Evolutionary conservation across 169 alveolate genomes (phyloP).

Genomic region (Plasmodium falciparum): DNA sequence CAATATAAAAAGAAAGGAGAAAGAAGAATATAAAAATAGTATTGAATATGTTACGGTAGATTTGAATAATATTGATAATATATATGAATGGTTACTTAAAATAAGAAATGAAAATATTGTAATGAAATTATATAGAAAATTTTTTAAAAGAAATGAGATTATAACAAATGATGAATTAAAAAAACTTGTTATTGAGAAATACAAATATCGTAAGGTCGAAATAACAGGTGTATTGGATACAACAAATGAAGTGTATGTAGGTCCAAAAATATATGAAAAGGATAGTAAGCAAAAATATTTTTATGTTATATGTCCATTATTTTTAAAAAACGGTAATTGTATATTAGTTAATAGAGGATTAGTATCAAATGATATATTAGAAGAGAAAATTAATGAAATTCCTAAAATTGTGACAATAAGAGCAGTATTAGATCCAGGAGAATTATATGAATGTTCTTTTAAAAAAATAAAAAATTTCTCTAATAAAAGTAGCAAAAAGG

Average conservation of each 20-base stretch:
- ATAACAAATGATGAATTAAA: constrained; percentile 63
- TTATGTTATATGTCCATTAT: constrained; percentile 87
- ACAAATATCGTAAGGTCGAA: constrained; percentile 79
- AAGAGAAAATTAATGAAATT: constrained; percentile 73
- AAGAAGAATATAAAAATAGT: constrained; percentile 1
- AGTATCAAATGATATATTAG: constrained; percentile 78
- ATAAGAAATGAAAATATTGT: constrained; percentile 64
- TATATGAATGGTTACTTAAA: constrained; percentile 39
- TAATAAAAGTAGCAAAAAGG: constrained; percentile 48
- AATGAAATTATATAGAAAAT: constrained; percentile 26
- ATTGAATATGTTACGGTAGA: constrained; percentile 13
- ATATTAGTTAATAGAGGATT: constrained; percentile 89
- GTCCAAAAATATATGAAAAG: constrained; percentile 85
- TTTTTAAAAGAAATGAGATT: constrained; percentile 12
- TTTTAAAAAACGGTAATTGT: constrained; percentile 86
- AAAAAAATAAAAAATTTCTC: constrained; percentile 50
- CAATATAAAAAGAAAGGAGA: background rate
- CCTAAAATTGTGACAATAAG: constrained; percentile 89
- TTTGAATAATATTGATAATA: constrained; percentile 22
- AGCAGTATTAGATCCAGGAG: constrained; percentile 88
- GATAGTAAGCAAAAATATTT: constrained; percentile 77
- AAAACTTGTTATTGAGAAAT: constrained; percentile 60
- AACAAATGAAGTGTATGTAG: constrained; percentile 84
- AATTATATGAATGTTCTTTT: constrained; percentile 77
- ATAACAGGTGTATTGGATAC: constrained; percentile 89